Conservation (phyloP, 306 rosid species). For the Cucumis cinereus region DNA sequence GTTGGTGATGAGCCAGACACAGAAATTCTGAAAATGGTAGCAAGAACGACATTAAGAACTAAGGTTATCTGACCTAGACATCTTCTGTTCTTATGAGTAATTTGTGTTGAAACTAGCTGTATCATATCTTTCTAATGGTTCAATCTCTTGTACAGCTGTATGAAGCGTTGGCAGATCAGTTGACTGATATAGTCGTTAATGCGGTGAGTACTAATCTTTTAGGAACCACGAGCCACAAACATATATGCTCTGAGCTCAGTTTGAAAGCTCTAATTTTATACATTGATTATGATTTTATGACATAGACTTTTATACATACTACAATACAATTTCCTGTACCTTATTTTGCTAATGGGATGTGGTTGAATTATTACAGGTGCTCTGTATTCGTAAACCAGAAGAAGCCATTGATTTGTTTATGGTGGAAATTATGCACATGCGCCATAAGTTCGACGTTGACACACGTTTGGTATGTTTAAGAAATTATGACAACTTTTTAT, state of each 20-base stretch:
- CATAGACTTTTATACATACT: background rate
- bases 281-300: background rate
- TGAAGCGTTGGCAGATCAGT: constrained; percentile 80
- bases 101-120: background rate
- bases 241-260: background rate
- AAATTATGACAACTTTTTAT: background rate
- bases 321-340: background rate
- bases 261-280: background rate
- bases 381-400: constrained; percentile 76
- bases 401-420: constrained; percentile 82
- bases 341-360: background rate
- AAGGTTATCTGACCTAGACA: constrained; percentile 36
- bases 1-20: constrained; percentile 85
- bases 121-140: background rate
- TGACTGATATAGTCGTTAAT: constrained; percentile 73
- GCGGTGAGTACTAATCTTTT: constrained; percentile 41
- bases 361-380: constrained; percentile 44
- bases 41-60: constrained; percentile 85
- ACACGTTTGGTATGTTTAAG: constrained; percentile 67
- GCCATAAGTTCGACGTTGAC: constrained; percentile 89
- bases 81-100: background rate
- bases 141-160: constrained; percentile 45
- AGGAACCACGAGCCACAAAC: too few relatives aligned
- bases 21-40: constrained; percentile 87
- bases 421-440: constrained; percentile 99